phyloP scores from a whole-genome alignment of 2,329 filamentous ascomycete species.

The Xylaria sp. region DNA sequence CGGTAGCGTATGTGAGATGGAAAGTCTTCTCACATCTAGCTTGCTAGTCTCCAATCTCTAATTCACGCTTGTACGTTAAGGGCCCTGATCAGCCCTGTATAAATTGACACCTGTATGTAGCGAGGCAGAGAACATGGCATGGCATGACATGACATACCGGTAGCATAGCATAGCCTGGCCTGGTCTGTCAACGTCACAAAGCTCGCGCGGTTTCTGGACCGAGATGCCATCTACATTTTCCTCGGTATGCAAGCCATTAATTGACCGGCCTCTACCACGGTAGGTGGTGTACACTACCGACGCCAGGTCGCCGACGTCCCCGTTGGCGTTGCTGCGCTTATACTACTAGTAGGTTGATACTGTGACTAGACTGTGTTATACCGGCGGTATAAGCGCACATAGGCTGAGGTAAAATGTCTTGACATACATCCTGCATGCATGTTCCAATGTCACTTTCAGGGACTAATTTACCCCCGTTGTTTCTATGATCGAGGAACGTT shows the following conservation, averaged over 20 bases:
- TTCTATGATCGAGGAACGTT: background rate
- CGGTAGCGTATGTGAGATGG: no score
- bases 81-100: slow-evolving; percentile 22
- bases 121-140: background rate
- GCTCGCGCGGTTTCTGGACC: background rate
- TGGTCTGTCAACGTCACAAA: background rate
- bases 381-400: background rate
- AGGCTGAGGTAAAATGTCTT: slow-evolving; percentile 14
- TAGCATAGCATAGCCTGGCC: background rate
- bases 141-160: no score
- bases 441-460: slow-evolving; percentile 16
- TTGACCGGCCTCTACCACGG: slow-evolving; percentile 17
- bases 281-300: slow-evolving; percentile 8
- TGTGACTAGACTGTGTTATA: background rate
- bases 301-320: slow-evolving; percentile 28
- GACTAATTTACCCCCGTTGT: slow-evolving; percentile 15
- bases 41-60: background rate
- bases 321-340: slow-evolving; percentile 22
- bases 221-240: background rate
- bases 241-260: slow-evolving; percentile 28
- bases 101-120: slow-evolving; percentile 17
- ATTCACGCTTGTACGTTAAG: background rate
- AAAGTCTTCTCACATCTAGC: background rate
- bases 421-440: slow-evolving; percentile 20
- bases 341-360: background rate